These are phyloP conservation scores for Bretziella fagacearum DNA, from an alignment of 2,329 filamentous ascomycete genomes.

Conservation along the genomic window DNA sequence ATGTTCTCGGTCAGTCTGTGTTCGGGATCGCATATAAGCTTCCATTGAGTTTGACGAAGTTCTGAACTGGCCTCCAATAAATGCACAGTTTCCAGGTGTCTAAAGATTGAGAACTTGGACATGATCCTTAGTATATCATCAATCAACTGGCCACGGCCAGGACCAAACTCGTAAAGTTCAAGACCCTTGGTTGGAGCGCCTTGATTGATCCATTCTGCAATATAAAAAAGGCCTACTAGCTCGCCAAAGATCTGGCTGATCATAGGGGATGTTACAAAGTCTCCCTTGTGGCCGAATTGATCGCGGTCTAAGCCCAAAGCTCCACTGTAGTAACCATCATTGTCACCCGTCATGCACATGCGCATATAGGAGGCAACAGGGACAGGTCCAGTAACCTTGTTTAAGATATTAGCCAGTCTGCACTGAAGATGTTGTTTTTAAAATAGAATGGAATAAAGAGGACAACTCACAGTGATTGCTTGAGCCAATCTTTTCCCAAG, in stretches of 20 bases:
- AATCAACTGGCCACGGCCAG: conserved; percentile 90
- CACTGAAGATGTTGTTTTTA: neutral
- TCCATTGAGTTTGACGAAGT: conserved; percentile 60
- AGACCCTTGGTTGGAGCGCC: conserved; percentile 56
- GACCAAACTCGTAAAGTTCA: conserved; percentile 84
- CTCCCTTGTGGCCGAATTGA: conserved; percentile 82
- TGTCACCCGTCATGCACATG: conserved; percentile 83
- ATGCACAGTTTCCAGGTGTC: conserved; percentile 70
- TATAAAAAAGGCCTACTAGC: conserved; percentile 82
- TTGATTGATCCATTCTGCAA: conserved; percentile 92
- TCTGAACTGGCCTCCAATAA: conserved; percentile 84
- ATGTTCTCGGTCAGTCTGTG: conserved; percentile 36
- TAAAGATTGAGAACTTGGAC: conserved; percentile 51
- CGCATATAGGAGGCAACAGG: conserved; percentile 94
- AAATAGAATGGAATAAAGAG: neutral
- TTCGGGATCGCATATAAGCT: conserved; percentile 60
- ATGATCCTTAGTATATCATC: conserved; percentile 80
- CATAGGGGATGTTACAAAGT: conserved; percentile 94
- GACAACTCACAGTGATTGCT: conserved; percentile 55
- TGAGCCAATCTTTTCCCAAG: conserved; percentile 73
- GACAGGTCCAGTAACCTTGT: conserved; percentile 61
- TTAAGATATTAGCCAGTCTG: neutral
- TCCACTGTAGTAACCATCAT: conserved; percentile 86
- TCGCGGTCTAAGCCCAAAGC: conserved; percentile 52
- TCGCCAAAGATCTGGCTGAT: conserved; percentile 97